Base-by-base conservation (phyloP, 257 asterid genomes). In the Solanum peruvianum region DNA sequence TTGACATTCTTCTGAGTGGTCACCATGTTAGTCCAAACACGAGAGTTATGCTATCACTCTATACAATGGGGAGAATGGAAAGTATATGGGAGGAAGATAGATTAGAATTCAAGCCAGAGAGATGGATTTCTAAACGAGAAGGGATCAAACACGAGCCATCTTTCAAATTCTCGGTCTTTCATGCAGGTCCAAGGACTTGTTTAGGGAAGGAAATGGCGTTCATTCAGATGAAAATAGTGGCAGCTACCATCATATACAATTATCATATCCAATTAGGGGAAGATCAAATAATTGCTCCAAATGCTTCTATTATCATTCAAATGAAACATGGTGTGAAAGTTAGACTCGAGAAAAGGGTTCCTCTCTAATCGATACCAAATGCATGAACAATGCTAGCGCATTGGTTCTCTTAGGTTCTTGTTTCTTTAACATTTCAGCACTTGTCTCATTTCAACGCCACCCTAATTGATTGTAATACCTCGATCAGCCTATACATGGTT, bases 201-300 rank as follows among this genome's bases (percentile, higher is more conserved):
- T 3, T 85, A 44, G 87, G 87, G 3, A 85, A 85, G 41, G 82
- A 85, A 16, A 85, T 85, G 87, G 5, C 70, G 0, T 85, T 85
- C 52, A 20, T 70, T 69, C 87, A 85, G 47, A 85, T 85, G 87
- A 85, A 85, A 70, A 45, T 85, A 62, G 70, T 85, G 18, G 87
- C 82, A 16, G 70, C 87, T 3, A 45, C 29, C 13, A 85, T 85
- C 23, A 31, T 70, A 6, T 27, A 69, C 14, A 33, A 44, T 44
- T 85, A 85, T 11, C 31, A 85, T n/a, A 67, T 70, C 42, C 47
- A 44, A 67, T 9, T 60, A n/a, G 10, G 49, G 70, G 70, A 70
- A 67, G 9, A 42, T 4, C 31, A 69, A 25, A 67, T 20, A 0
- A 58, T 85, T 44, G 70, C 16, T 45, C 80, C 87, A 33, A 70